Percentiles rank a stretch among this genome's conserved stretches.
These are phyloP conservation scores for Sclerospora graminicola DNA, from an alignment of 352 stramenopile genomes.

Conservation along the genomic window DNA sequence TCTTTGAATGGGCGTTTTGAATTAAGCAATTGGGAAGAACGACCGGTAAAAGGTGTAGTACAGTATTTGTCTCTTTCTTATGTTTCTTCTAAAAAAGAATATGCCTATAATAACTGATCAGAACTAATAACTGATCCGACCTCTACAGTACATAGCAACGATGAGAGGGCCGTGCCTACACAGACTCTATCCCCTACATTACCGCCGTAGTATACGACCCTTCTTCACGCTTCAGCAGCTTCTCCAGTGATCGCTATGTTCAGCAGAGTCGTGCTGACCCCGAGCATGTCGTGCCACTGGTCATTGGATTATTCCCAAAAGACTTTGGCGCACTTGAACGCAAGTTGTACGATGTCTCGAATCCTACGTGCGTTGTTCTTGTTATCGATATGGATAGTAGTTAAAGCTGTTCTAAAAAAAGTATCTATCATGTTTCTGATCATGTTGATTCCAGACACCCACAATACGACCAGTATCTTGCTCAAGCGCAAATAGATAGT, in stretches of 20 bases:
- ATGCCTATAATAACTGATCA: too few relatives aligned
- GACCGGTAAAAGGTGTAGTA: too few relatives aligned
- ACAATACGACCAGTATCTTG: constrained; percentile 44
- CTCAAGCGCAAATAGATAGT: constrained; percentile 25
- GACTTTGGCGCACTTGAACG: constrained; percentile 48
- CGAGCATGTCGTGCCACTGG: constrained; percentile 35
- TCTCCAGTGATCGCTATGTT: constrained; percentile 27
- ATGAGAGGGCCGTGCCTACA: constrained; percentile 16
- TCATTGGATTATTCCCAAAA: constrained; percentile 33
- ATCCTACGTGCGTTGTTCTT: constrained; percentile 38
- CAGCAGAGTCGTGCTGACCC: constrained; percentile 19
- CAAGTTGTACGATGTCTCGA: constrained; percentile 38
- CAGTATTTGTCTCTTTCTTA: too few relatives aligned
- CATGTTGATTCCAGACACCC: constrained; percentile 21
- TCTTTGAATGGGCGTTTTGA: too few relatives aligned
- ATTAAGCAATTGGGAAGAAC: too few relatives aligned
- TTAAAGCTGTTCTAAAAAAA: not conserved
- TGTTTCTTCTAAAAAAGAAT: too few relatives aligned
- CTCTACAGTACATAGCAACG: too few relatives aligned
- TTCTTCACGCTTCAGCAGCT: constrained; percentile 13
- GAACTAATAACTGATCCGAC: too few relatives aligned
- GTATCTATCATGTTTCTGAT: not conserved
- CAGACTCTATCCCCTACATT: not conserved
- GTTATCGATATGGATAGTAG: not conserved
- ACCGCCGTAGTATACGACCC: not conserved